Evolutionary conservation across 2,329 filamentous ascomycete species (phyloP).

Genomic region (Neonectria coccinea): DNA sequence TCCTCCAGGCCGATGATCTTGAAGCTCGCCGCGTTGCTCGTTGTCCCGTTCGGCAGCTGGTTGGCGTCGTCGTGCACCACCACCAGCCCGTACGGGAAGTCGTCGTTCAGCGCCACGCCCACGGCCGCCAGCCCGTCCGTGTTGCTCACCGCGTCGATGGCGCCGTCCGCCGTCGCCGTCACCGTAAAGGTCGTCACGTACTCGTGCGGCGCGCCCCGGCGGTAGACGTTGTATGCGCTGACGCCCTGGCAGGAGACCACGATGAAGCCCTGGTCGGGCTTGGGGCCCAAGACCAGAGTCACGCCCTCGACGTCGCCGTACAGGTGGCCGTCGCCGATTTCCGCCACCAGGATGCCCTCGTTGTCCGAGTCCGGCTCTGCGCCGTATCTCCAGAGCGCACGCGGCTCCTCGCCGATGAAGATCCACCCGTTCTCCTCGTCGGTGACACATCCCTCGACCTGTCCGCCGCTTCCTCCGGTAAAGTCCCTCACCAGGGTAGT

Average conservation of each 20-base stretch:
- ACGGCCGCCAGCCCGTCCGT: slow-evolving; percentile 65
- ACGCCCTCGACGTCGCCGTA: slow-evolving; percentile 67
- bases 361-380: slow-evolving; percentile 60
- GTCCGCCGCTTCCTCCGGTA: slow-evolving; percentile 61
- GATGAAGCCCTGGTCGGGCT: slow-evolving; percentile 59
- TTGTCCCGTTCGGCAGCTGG: slow-evolving; percentile 58
- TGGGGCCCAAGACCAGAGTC: slow-evolving; percentile 60
- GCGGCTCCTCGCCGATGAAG: slow-evolving; percentile 64
- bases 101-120: slow-evolving; percentile 54
- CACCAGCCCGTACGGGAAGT: slow-evolving; percentile 58
- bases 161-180: slow-evolving; percentile 53
- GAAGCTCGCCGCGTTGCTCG: slow-evolving; percentile 61
- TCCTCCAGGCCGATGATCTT: slow-evolving; percentile 60
- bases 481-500: slow-evolving; percentile 64
- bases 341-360: slow-evolving; percentile 52
- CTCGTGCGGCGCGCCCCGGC: slow-evolving; percentile 60
- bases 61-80: slow-evolving; percentile 68
- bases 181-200: slow-evolving; percentile 64
- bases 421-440: slow-evolving; percentile 64
- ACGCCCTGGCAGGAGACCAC: slow-evolving; percentile 65
- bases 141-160: slow-evolving; percentile 64
- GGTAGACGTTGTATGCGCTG: slow-evolving; percentile 64
- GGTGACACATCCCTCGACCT: slow-evolving; percentile 66
- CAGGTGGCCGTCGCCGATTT: slow-evolving; percentile 60
- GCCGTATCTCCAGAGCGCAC: slow-evolving; percentile 64